These are phyloP conservation scores for Colletotrichum gigasporum DNA, from an alignment of 2,329 filamentous ascomycete species.

Conservation along the genomic window DNA sequence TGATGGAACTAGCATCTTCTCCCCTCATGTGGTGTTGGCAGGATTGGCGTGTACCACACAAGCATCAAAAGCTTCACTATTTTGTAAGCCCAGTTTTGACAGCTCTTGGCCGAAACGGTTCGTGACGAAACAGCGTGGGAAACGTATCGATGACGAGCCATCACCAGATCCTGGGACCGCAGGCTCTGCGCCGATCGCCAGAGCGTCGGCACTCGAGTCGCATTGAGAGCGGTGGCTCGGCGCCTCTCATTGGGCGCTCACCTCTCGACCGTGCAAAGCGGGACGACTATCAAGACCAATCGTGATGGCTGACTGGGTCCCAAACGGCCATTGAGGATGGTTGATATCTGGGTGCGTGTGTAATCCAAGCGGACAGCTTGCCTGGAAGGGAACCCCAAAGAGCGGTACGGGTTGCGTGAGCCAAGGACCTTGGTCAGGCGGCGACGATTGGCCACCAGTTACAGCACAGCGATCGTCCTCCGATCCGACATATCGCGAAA, in stretches of 20 bases:
- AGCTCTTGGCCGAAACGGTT: conserved; percentile 1
- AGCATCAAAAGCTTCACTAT: not conserved
- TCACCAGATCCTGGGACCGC: not conserved
- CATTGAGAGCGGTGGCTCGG: not conserved
- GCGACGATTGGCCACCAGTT: conserved; percentile 19
- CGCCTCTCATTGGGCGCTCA: conserved; percentile 6
- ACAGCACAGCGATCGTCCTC: conserved; percentile 22
- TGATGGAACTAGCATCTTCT: not conserved
- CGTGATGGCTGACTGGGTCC: not conserved
- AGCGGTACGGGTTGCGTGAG: conserved; percentile 28
- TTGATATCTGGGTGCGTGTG: not conserved
- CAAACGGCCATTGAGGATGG: not conserved
- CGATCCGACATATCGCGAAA: conserved; percentile 21
- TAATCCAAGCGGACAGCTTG: not conserved
- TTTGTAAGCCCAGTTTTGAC: not conserved
- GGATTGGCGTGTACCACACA: not conserved
- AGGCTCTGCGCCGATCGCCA: not conserved
- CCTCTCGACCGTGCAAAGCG: not conserved
- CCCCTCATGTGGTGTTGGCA: not conserved
- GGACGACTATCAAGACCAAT: not conserved
- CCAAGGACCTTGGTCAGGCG: conserved; percentile 30
- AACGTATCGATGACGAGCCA: not conserved
- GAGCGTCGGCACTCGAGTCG: not conserved
- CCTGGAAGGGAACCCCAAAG: conserved; percentile 8
- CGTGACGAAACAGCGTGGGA: not conserved